Base-by-base conservation (phyloP, 441 rosid species). In the Eutrema salsugineum region DNA sequence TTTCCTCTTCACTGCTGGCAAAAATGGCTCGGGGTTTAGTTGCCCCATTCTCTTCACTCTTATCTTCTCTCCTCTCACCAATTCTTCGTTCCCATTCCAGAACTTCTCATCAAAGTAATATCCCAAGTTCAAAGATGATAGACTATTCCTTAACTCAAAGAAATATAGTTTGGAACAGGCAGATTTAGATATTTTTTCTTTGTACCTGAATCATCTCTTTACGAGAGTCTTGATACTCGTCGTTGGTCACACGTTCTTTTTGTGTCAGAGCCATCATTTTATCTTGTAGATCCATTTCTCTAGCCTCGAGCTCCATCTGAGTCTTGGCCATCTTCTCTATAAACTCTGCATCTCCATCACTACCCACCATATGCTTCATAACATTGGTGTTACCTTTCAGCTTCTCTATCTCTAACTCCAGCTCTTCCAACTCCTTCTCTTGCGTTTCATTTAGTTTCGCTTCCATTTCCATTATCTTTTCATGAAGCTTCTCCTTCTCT, bases 371-470 rank as follows among this genome's bases (percentile, higher is more conserved):
- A 72, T 85, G 90, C 47, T 82, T 83, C 88, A 81, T 86, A n/a
- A 89, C 90, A 70, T 81, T 77, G 46, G 76, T 68, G 39, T 70
- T 75, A 0, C 91, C 91, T 73, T 81, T 85, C 82, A 89, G 35
- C 6, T 81, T 78, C 85, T 91, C 84, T 59, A 87, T 86, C 83
- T 85, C 94, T 82, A 89, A 73, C 76, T 90, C 90, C 71, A 91
- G 36, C 5, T 84, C n/a, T n/a, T 85, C 94, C 83, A 89, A 73
- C 76, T 90, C 90, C 71, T 89, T 32, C 5, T 84, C 85, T 78
- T 90, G 93, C 11, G 76, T 89, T 12, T 81, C 83, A 80, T 88
- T 91, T 28, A 90, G 87, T 48, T 79, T 68, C 16, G 77, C 84
- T 63, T 88, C 86, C 50, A 90, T 81, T 61, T 80, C 82, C 76